Conservation (phyloP, 1,139 yeast genomes). For the Debaryomycetaceae sp. region DNA sequence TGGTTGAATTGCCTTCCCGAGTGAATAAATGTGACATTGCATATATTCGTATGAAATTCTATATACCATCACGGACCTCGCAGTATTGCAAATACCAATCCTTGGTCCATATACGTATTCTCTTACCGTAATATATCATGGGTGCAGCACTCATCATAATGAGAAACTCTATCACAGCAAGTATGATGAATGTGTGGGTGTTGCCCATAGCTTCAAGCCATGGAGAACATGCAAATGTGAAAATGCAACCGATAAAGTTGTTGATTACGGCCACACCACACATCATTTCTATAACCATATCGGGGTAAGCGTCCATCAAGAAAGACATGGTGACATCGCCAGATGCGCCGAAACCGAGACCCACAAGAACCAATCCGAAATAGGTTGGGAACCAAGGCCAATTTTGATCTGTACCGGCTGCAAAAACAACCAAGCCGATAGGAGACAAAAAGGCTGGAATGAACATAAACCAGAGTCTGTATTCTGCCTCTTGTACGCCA, state of each 20-base stretch:
- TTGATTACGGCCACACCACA: slow-evolving; percentile 36
- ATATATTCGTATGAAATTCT: too few species aligned
- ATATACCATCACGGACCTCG: slow-evolving; percentile 7
- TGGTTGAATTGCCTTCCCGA: too few species aligned
- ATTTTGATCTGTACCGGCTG: slow-evolving; percentile 28
- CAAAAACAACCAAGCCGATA: slow-evolving; percentile 33
- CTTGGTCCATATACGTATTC: slow-evolving; percentile 34
- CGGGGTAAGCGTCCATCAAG: slow-evolving; percentile 39
- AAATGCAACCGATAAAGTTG: slow-evolving; percentile 35
- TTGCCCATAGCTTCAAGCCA: slow-evolving; percentile 33
- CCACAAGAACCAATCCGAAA: slow-evolving; percentile 34
- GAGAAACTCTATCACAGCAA: slow-evolving; percentile 27
- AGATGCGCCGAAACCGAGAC: slow-evolving; percentile 35
- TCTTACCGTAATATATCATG: slow-evolving; percentile 32
- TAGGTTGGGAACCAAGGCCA: slow-evolving; percentile 34
- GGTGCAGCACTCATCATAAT: slow-evolving; percentile 28
- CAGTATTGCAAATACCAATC: slow-evolving; percentile 22
- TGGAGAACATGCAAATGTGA: slow-evolving; percentile 39
- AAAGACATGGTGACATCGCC: slow-evolving; percentile 38
- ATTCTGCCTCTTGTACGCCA: slow-evolving; percentile 39
- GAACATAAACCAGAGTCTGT: slow-evolving; percentile 30
- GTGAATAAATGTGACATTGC: too few species aligned
- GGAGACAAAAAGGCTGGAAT: slow-evolving; percentile 36
- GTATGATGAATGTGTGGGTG: slow-evolving; percentile 31
- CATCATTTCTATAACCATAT: slow-evolving; percentile 36